phyloP scores from a whole-genome alignment of 2,329 filamentous ascomycete genomes.

The Aspergillus pseudotamarii region DNA sequence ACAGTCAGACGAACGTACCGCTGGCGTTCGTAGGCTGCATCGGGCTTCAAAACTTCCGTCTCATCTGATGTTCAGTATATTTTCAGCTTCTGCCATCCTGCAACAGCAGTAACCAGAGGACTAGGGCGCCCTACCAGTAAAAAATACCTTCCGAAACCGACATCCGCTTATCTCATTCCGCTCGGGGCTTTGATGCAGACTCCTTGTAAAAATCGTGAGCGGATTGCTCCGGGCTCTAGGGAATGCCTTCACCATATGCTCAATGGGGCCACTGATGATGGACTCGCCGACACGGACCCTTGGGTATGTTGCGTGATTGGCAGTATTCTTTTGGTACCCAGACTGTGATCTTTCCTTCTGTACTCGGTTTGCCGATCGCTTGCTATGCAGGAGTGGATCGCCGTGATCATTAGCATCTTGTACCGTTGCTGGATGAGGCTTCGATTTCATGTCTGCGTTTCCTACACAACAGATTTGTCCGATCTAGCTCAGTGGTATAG shows the following conservation, averaged over 20 bases:
- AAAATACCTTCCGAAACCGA: constrained; percentile 20
- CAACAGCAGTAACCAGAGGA: background rate
- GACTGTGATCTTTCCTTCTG: background rate
- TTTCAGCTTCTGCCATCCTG: background rate
- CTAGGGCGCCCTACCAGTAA: constrained; percentile 9
- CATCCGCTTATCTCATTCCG: constrained; percentile 19
- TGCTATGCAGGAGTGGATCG: background rate
- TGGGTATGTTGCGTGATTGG: background rate
- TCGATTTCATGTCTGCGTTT: background rate
- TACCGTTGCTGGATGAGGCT: background rate
- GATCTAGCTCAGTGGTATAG: background rate
- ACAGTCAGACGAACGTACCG: constrained; percentile 9
- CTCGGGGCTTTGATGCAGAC: constrained; percentile 13
- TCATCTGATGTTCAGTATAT: constrained; percentile 1
- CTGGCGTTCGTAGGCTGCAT: constrained; percentile 2
- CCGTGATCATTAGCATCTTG: background rate
- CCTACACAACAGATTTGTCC: background rate
- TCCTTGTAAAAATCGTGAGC: constrained; percentile 22
- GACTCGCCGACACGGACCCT: constrained; percentile 10
- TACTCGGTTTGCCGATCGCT: background rate
- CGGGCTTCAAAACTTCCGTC: constrained; percentile 9
- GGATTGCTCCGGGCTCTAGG: background rate
- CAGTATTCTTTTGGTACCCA: background rate
- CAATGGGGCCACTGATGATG: constrained; percentile 13
- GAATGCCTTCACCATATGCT: constrained; percentile 14